Base-by-base conservation (phyloP, 2,329 filamentous ascomycete genomes). In the Colletotrichum destructivum region DNA sequence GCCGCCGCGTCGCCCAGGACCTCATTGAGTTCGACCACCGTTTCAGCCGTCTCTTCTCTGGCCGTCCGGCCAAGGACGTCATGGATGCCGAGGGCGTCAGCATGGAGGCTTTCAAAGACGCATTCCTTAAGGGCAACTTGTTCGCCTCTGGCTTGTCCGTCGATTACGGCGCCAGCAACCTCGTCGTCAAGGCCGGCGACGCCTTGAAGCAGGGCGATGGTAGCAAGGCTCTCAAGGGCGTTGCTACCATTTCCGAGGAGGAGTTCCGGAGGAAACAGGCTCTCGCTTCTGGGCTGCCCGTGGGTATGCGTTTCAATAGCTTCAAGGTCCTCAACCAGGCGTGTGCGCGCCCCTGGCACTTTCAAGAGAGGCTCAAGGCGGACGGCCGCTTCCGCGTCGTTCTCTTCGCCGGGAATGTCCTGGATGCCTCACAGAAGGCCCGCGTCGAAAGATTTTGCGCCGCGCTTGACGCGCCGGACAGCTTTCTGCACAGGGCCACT, bases 51-150 rank as follows among this genome's bases (percentile, higher is more conserved):
- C 81, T 91, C 0, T 91, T 91, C 78, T 87, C 86, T 0, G 87
- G 86, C 1, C 82, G 83, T n/a, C 90, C 87, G 1, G 88, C 85
- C 44, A 90, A 88, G 76, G 88, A 90, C 66, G 82, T 89, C 31
- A 85, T 88, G 80, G 89, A 92, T 73, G 86, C 87, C 70, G 86
- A 87, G 59, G 90, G 90, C 0, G 87, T 92, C 66, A 88, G 83
- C 73, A 89, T 92, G 87, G 84, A 86, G 0, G 88, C 88, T 44
- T 92, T 93, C 82, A 90, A 91, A 74, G 79, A 87, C 0, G 87
- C 87, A 0, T 91, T 92, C 74, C 76, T 87, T 38, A 89, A 90
- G 74, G 88, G 88, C 1, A 89, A 89, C 73, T 73, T 88, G 75
- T 92, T 92, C 76, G 86, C 89, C 4, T 90, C 0, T 0, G 72